Conservation (phyloP, 495 filamentous ascomycete genomes). For the Ascodesmis nigricans region DNA sequence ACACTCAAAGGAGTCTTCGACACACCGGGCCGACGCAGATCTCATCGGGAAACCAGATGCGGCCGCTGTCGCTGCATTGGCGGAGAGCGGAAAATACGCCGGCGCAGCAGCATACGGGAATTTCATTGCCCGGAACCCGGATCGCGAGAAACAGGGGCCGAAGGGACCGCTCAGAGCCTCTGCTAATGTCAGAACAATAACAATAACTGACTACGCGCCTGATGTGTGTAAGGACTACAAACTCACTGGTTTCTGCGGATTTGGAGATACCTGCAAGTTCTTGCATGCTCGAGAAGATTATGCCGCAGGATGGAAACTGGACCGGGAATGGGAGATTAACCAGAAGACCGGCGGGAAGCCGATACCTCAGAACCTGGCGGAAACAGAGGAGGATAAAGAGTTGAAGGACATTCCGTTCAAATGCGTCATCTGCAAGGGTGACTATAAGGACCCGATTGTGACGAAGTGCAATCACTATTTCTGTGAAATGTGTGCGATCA, state of each 20-base stretch:
- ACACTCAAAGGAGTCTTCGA: constrained; percentile 16
- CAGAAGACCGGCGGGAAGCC: constrained; percentile 37
- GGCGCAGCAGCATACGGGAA: constrained; percentile 46
- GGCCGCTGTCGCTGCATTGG: constrained; percentile 7
- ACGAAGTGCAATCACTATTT: constrained; percentile 94
- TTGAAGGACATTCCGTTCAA: constrained; percentile 81
- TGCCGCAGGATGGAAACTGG: constrained; percentile 84
- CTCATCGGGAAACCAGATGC: constrained; percentile 28
- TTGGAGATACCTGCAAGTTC: constrained; percentile 70
- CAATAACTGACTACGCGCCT: constrained; percentile 73
- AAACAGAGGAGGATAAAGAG: constrained; percentile 31
- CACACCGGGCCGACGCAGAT: constrained; percentile 8
- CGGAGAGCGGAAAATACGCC: constrained; percentile 47
- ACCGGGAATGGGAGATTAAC: constrained; percentile 74
- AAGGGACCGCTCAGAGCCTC: constrained; percentile 72
- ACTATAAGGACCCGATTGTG: constrained; percentile 62
- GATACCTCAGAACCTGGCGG: too few species aligned
- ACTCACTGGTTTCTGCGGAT: constrained; percentile 66
- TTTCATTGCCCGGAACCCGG: constrained; percentile 62
- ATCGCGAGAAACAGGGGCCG: constrained; percentile 52
- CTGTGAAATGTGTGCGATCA: constrained; percentile 69
- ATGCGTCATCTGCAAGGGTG: constrained; percentile 73
- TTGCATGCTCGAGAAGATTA: constrained; percentile 72
- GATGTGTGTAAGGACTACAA: constrained; percentile 96
- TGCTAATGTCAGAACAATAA: constrained; percentile 78